Evolutionary conservation across 2,329 filamentous ascomycete genomes (phyloP), one percentile per base, ranked within the genome.

Genomic region (Neobulgaria alba): DNA sequence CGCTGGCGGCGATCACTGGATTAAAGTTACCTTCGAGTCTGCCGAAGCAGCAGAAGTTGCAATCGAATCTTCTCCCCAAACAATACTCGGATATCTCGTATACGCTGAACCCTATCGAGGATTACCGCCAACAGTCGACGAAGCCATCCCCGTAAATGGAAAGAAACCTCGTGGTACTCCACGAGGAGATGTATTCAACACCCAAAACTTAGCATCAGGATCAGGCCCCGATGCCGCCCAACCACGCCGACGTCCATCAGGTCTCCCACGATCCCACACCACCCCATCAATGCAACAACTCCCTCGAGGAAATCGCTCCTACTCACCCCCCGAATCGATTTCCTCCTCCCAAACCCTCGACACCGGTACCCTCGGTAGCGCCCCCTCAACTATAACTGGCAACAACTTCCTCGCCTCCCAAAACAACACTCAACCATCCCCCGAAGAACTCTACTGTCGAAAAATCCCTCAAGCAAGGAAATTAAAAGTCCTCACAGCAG

Each of bases 1-100:
- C 47, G 82, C 82, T 33, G 85, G 87, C 36, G 90, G 90, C 32
- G 75, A 84, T 52, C 85, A 95, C 67, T 96, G 90, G 90, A 87
- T 95, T 54, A 88, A 88, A 61, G 70, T 89, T 41, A 89, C 84
- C 1, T 89, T 87, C 55, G 84, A 87, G 62, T 85, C 79, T 31
- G 70, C 73, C 36, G 74, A 82, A 51, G 79, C 82, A 2, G 84
- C 82, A 15, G 80, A 85, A 44, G 69, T 76, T 9, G 84, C 84
- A 16, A 65, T 80, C 31, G 82, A 74, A 57, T 73, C 75, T 39
- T 86, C 82, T 38, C 84, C 84, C 0, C 80, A 87, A 62, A 72
- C 72, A 44, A 76, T 89, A 46, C 68, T 85, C 41, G 83, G 83
- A 9, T 71, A 83, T 57, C 61, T 82, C 10, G 77, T 89, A 18